These are phyloP conservation scores for Talaromyces thailandensis DNA, from an alignment of 495 filamentous ascomycete species.

Conservation along the genomic window DNA sequence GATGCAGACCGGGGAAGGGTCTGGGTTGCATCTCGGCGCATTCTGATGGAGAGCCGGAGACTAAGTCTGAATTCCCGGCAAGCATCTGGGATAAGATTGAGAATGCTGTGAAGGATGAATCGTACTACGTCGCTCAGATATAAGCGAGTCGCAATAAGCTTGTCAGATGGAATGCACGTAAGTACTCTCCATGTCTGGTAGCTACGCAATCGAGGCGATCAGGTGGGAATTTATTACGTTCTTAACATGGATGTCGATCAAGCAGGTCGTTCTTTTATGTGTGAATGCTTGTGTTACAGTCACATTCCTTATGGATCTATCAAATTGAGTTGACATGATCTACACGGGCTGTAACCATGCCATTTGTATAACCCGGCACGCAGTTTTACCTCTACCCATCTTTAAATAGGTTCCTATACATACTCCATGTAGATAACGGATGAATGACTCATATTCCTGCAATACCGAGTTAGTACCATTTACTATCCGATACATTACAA, in stretches of 20 bases:
- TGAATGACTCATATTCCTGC: neutral
- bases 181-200: neutral
- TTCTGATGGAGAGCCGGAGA: neutral
- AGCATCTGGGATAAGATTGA: neutral
- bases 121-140: neutral
- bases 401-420: neutral
- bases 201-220: neutral
- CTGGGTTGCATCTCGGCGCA: neutral
- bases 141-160: neutral
- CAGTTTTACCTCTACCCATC: neutral
- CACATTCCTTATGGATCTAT: neutral
- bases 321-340: neutral
- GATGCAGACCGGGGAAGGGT: neutral
- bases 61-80: neutral
- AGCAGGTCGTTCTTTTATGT: neutral
- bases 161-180: neutral
- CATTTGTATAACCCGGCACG: neutral
- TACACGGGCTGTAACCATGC: neutral
- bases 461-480: neutral
- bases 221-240: neutral
- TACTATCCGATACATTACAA: neutral
- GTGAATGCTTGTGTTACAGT: neutral
- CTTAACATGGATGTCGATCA: neutral
- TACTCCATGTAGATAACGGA: neutral
- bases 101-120: neutral